A percentile compares a stretch with the other conserved stretches of the same genome.
These are phyloP conservation scores for Fusarium scirpi DNA, from an alignment of 2,329 filamentous ascomycete genomes.

Conservation along the genomic window DNA sequence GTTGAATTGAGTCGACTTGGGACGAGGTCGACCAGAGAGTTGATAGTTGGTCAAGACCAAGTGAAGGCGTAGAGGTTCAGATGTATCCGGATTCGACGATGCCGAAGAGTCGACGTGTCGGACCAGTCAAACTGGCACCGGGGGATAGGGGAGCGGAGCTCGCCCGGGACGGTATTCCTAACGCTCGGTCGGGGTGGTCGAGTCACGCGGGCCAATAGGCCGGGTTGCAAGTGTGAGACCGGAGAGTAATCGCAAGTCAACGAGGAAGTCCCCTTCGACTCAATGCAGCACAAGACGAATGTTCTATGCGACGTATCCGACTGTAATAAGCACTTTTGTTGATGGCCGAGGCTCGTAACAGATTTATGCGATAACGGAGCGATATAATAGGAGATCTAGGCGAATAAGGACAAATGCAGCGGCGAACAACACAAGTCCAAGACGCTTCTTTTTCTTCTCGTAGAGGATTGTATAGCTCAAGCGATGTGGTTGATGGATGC, in stretches of 20 bases:
- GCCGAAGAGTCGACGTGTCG: conserved; percentile 48
- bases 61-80: conserved; percentile 13
- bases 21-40: conserved; percentile 47
- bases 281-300: conserved; percentile 37
- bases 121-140: conserved; percentile 48
- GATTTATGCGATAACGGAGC: conserved; percentile 20
- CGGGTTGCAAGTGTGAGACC: conserved; percentile 28
- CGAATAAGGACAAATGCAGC: conserved; percentile 35
- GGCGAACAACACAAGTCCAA: conserved; percentile 41
- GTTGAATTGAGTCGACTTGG: conserved; percentile 43
- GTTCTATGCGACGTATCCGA: conserved; percentile 26
- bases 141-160: conserved; percentile 49
- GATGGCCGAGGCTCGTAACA: conserved; percentile 23
- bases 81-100: conserved; percentile 44
- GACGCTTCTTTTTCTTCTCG: conserved; percentile 53
- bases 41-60: conserved; percentile 20
- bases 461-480: conserved; percentile 34
- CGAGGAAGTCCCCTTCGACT: conserved; percentile 45
- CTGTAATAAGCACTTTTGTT: conserved; percentile 24
- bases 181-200: conserved; percentile 42
- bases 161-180: conserved; percentile 43
- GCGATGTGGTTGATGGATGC: conserved; percentile 33
- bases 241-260: conserved; percentile 25
- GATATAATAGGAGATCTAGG: conserved; percentile 32
- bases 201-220: conserved; percentile 42